These are phyloP conservation scores for Terana coerulea DNA, from an alignment of 768 basidiomycete species.

Conservation along the genomic window DNA sequence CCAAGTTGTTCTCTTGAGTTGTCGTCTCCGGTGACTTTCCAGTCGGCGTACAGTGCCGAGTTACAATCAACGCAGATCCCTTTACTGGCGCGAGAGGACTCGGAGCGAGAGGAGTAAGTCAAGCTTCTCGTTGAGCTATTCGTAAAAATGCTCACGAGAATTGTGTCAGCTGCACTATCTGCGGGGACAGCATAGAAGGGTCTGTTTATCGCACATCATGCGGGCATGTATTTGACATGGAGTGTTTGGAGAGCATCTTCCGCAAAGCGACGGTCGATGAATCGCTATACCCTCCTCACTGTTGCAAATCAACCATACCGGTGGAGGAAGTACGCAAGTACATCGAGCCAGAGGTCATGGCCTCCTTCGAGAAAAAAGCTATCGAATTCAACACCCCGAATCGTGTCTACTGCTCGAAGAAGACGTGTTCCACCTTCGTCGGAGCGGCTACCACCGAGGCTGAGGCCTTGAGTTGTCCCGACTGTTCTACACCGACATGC, in stretches of 20 bases:
- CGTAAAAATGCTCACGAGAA: no score
- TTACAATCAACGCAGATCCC: no score
- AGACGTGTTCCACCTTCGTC: conserved; percentile 20
- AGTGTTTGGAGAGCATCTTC: conserved; percentile 18
- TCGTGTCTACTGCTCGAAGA: conserved; percentile 19
- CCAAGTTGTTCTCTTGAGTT: no score
- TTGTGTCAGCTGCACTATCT: conserved; percentile 16
- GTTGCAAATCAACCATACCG: conserved; percentile 14
- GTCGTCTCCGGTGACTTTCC: no score
- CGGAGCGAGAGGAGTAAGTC: no score
- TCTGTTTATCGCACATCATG: conserved; percentile 12
- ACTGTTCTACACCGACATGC: conserved; percentile 4
- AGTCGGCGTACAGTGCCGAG: no score
- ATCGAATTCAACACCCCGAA: conserved; percentile 17
- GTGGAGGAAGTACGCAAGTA: conserved; percentile 1
- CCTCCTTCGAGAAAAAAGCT: conserved; percentile 9
- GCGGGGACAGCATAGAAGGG: conserved; percentile 14
- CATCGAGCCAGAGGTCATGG: conserved; percentile 4
- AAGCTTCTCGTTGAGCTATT: no score
- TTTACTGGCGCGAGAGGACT: no score
- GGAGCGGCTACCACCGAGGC: conserved; percentile 7
- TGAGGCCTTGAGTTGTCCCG: background rate
- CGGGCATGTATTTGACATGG: conserved; percentile 17
- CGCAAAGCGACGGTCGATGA: conserved; percentile 17
- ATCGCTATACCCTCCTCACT: conserved; percentile 18